Conservation (phyloP, 495 filamentous ascomycete species). For the Penicillium samsonianum region DNA sequence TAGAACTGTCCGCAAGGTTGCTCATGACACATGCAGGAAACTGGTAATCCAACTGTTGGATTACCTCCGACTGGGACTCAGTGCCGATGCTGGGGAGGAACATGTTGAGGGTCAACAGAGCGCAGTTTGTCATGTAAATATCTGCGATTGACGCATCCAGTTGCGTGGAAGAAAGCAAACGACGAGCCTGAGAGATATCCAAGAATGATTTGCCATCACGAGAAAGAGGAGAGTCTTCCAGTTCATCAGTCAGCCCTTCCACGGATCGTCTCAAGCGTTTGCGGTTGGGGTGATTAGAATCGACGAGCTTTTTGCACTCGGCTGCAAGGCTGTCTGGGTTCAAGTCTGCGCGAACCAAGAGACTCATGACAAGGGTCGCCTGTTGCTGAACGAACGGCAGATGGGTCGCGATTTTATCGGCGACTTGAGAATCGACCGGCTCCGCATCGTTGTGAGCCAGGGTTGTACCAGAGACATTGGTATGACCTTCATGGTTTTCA, state of each 20-base stretch:
- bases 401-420: conserved; percentile 27
- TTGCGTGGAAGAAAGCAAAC: conserved; percentile 24
- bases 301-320: neutral
- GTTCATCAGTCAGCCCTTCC: conserved; percentile 24
- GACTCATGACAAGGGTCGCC: conserved; percentile 4
- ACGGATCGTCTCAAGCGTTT: conserved; percentile 22
- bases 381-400: conserved; percentile 36
- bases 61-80: conserved; percentile 19
- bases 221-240: conserved; percentile 25
- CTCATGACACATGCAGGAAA: conserved; percentile 41
- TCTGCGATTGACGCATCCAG: conserved; percentile 27
- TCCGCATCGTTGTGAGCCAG: conserved; percentile 25
- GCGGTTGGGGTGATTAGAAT: neutral
- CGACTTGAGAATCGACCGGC: neutral
- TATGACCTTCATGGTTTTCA: conserved; percentile 30
- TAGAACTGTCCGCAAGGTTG: conserved; percentile 15
- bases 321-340: conserved; percentile 4
- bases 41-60: conserved; percentile 31
- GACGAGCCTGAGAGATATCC: conserved; percentile 22
- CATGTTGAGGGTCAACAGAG: conserved; percentile 36
- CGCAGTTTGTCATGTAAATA: conserved; percentile 45
- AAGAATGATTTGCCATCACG: conserved; percentile 29
- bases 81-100: conserved; percentile 28
- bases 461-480: conserved; percentile 46
- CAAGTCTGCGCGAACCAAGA: conserved; percentile 13